These are phyloP conservation scores for Monosporascus cannonballus DNA, from an alignment of 2,329 filamentous ascomycete species.

Conservation along the genomic window DNA sequence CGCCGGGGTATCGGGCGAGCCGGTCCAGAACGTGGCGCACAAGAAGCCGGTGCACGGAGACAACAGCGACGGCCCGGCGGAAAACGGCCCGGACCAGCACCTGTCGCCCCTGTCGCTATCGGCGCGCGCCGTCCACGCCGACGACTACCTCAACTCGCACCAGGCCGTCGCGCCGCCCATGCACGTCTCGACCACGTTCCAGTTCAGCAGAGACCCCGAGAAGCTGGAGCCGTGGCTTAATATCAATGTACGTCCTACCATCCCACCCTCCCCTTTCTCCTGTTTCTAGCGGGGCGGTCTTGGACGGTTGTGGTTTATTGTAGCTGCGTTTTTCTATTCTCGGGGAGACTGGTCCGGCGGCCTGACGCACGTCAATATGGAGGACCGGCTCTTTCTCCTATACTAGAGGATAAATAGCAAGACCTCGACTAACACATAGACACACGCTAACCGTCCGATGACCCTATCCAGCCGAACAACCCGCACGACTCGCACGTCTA, in stretches of 20 bases:
- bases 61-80: slow-evolving; percentile 6
- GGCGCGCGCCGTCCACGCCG: slow-evolving; percentile 74
- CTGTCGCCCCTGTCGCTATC: slow-evolving; percentile 47
- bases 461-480: slow-evolving; percentile 35
- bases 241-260: slow-evolving; percentile 42
- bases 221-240: slow-evolving; percentile 50
- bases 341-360: background rate
- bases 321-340: background rate
- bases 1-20: background rate
- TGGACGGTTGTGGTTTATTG: background rate
- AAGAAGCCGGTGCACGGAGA: slow-evolving; percentile 10
- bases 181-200: slow-evolving; percentile 87
- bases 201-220: slow-evolving; percentile 68
- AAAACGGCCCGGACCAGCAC: slow-evolving; percentile 24
- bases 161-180: slow-evolving; percentile 81
- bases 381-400: too few relatives aligned
- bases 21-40: background rate
- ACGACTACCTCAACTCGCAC: slow-evolving; percentile 67
- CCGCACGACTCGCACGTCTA: slow-evolving; percentile 68
- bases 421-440: slow-evolving; percentile 5
- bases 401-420: too few relatives aligned
- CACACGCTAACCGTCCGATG: background rate
- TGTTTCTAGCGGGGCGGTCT: background rate
- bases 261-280: background rate
- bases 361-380: too few relatives aligned